phyloP scores from a whole-genome alignment of 1,139 yeast genomes.

The Scheffersomyces parashehatae region DNA sequence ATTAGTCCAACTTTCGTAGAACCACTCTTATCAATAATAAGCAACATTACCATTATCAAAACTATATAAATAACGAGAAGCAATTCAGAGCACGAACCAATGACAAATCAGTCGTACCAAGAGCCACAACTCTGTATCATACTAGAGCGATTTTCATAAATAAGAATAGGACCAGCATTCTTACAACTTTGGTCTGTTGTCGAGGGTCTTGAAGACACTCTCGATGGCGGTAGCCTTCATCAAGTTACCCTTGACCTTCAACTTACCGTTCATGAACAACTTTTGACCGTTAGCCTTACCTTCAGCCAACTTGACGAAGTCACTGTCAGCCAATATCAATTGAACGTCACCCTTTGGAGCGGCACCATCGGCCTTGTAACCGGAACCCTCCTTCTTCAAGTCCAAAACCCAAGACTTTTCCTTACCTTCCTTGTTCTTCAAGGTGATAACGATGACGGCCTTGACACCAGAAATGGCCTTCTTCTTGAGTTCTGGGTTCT shows the following conservation, averaged over 20 bases:
- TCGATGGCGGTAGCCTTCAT: conserved; percentile 86
- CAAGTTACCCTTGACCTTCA: conserved; percentile 85
- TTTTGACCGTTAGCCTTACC: conserved; percentile 86
- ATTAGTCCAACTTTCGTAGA: no score
- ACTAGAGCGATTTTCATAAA: background rate
- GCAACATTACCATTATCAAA: background rate
- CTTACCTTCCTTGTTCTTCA: conserved; percentile 68
- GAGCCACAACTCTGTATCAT: no score
- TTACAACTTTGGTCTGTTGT: conserved; percentile 53
- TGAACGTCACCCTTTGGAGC: conserved; percentile 63
- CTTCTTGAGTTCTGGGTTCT: conserved; percentile 38
- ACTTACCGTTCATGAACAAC: conserved; percentile 79
- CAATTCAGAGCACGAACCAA: conserved; percentile 1
- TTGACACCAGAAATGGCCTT: conserved; percentile 54
- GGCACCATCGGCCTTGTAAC: conserved; percentile 50
- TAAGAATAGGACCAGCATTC: conserved; percentile 3
- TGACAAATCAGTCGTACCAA: no score
- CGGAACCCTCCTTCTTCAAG: conserved; percentile 62
- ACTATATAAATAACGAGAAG: conserved; percentile 4
- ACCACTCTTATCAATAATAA: no score
- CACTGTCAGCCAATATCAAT: conserved; percentile 62
- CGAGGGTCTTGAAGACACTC: conserved; percentile 66
- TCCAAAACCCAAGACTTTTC: conserved; percentile 71
- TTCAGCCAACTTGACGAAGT: conserved; percentile 65
- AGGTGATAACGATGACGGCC: conserved; percentile 66